phyloP scores from a whole-genome alignment of 148 eudicot genomes.

The Silene latifolia region DNA sequence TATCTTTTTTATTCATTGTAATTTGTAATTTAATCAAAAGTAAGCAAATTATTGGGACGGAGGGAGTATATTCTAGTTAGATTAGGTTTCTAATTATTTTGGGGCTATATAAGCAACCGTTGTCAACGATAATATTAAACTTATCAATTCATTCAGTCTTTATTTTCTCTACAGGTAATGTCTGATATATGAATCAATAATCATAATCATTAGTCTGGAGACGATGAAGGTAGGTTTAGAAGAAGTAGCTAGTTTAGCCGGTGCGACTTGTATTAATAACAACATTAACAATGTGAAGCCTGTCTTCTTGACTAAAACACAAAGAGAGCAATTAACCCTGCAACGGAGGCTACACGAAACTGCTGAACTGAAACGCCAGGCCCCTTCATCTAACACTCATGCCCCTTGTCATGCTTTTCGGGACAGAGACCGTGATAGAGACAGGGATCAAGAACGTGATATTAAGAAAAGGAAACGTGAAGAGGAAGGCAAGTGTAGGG shows the following conservation, averaged over 20 bases:
- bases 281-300: conserved; percentile 33
- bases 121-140: too few relatives aligned
- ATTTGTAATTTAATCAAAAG: too few relatives aligned
- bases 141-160: too few relatives aligned
- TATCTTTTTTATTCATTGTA: too few relatives aligned
- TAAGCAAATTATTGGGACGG: too few relatives aligned
- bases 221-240: conserved; percentile 31
- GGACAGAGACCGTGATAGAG: conserved; percentile 28
- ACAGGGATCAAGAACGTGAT: conserved; percentile 38
- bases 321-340: conserved; percentile 46
- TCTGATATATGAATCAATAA: background rate
- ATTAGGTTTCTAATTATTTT: too few relatives aligned
- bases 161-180: conserved; percentile 8
- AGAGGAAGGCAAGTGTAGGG: conserved; percentile 57
- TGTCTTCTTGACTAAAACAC: conserved; percentile 49
- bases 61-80: background rate
- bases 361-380: conserved; percentile 36
- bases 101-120: too few relatives aligned
- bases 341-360: conserved; percentile 38
- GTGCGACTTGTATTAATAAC: conserved; percentile 8
- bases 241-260: conserved; percentile 25
- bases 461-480: conserved; percentile 56
- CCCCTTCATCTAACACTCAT: conserved; percentile 23
- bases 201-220: background rate
- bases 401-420: conserved; percentile 34